These are phyloP conservation scores for Wickerhamomyces sydowiorum DNA, from an alignment of 805 yeast genomes.

Conservation along the genomic window DNA sequence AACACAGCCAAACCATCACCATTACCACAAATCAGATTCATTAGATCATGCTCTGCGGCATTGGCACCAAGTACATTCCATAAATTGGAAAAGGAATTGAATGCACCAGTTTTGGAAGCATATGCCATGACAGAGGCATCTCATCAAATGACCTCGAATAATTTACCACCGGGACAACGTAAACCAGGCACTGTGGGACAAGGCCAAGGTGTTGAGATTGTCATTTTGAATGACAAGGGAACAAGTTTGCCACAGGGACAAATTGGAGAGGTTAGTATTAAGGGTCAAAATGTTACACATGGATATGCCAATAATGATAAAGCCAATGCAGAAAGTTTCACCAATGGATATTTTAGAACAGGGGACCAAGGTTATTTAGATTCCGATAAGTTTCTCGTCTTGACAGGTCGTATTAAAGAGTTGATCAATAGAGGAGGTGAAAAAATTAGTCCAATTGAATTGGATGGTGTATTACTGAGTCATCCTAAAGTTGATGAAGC, in stretches of 20 bases:
- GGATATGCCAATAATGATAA: constrained; percentile 69
- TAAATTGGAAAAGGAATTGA: constrained; percentile 48
- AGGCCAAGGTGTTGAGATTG: constrained; percentile 64
- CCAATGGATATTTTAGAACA: constrained; percentile 60
- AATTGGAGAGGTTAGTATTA: constrained; percentile 65
- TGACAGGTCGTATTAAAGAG: constrained; percentile 71
- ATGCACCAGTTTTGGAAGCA: constrained; percentile 70
- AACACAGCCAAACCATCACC: constrained; percentile 43
- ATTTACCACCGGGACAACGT: constrained; percentile 57
- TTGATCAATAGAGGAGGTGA: constrained; percentile 76
- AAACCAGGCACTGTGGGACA: constrained; percentile 71
- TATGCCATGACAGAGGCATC: constrained; percentile 80
- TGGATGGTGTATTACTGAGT: constrained; percentile 55
- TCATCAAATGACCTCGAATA: constrained; percentile 75
- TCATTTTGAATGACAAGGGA: constrained; percentile 46
- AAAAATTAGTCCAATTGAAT: constrained; percentile 68
- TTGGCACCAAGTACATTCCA: constrained; percentile 61
- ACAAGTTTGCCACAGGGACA: constrained; percentile 41
- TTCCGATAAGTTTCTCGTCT: constrained; percentile 48
- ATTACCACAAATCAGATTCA: constrained; percentile 54
- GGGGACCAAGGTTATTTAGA: constrained; percentile 73
- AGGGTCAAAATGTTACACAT: constrained; percentile 62
- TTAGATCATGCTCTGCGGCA: constrained; percentile 68
- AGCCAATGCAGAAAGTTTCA: constrained; percentile 65
- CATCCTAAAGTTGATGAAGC: constrained; percentile 65